Evolutionary conservation across 306 rosid genomes (phyloP), one percentile per base, ranked within the genome.

Genomic region (Inga oerstediana): DNA sequence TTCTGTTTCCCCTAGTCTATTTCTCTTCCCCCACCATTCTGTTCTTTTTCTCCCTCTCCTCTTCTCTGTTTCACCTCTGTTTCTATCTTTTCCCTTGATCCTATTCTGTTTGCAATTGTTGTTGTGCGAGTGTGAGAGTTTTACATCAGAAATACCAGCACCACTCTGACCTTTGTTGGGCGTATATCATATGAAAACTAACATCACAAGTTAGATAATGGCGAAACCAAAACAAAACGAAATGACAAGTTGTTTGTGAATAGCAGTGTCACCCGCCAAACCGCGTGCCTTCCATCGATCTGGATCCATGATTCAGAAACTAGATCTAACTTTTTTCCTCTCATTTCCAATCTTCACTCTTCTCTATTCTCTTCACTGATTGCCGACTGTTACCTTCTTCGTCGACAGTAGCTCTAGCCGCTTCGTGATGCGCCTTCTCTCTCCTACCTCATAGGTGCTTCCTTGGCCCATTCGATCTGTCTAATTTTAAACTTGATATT

Each of bases 401-500:
- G 44, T 61, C 19, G 34, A 56, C 68, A 52, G 37, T 51, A 37
- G 56, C 39, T 75, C 49, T 39, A 69, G 66, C 69, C 67, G 16
- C 49, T 56, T 56, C 39, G 54, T 39, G 67, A 54, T 67, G 67
- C 34, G 30, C 32, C 20, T 35, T 30, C 27, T 74, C 46, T 19
- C 67, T 20, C 49, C n/a, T 58, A 7, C 65, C 64, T 73, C 71
- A 34, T 70, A 84, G 83, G 86, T 79, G 48, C 54, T 14, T 58
- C 45, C 77, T 27, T 41, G 15, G 16, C 49, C 16, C 74, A 27
- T 24, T 74, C 32, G 78, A 76, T 80, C 81, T 67, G 51, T 75
- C 43, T 46, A 54, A n/a, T 80, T 79, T 54, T 46, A 39, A 49
- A n/a, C 37, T 32, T 64, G 87, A 84, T 79, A 72, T 80, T 84